Evolutionary conservation across 768 basidiomycete species (phyloP).

Genomic region (Boletus pseudopeckii): DNA sequence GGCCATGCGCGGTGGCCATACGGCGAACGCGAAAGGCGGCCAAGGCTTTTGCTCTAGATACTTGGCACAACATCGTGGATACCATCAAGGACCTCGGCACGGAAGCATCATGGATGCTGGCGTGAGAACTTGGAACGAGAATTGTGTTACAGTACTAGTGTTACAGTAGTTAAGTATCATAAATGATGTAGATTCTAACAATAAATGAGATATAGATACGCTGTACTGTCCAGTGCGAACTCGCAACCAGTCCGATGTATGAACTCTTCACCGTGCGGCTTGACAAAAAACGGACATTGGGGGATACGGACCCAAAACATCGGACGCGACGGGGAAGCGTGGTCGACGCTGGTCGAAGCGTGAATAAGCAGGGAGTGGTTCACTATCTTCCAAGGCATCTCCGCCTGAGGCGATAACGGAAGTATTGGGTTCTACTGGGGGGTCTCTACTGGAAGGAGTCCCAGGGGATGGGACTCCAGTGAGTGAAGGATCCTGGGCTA

Average conservation of each 20-base stretch:
- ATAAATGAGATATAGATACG: conserved; percentile 9
- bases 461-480: conserved; percentile 17
- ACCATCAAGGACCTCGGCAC: background rate
- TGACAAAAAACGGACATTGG: conserved; percentile 11
- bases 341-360: conserved; percentile 25
- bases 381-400: conserved; percentile 6
- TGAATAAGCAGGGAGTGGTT: conserved; percentile 25
- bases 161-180: no score
- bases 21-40: conserved; percentile 33
- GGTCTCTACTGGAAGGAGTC: background rate
- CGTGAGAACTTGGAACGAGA: background rate
- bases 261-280: background rate
- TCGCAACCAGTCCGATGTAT: background rate
- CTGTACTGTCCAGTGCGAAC: no score
- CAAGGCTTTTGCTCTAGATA: conserved; percentile 15
- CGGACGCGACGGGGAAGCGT: conserved; percentile 16
- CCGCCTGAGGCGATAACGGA: background rate
- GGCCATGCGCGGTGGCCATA: conserved; percentile 44
- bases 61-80: conserved; percentile 28
- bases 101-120: background rate
- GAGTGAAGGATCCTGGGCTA: conserved; percentile 10
- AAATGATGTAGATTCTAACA: background rate
- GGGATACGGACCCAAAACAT: conserved; percentile 29
- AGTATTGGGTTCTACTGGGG: background rate
- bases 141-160: no score